Conservation (phyloP, 805 yeast genomes). For the Candida palmyrensis region DNA sequence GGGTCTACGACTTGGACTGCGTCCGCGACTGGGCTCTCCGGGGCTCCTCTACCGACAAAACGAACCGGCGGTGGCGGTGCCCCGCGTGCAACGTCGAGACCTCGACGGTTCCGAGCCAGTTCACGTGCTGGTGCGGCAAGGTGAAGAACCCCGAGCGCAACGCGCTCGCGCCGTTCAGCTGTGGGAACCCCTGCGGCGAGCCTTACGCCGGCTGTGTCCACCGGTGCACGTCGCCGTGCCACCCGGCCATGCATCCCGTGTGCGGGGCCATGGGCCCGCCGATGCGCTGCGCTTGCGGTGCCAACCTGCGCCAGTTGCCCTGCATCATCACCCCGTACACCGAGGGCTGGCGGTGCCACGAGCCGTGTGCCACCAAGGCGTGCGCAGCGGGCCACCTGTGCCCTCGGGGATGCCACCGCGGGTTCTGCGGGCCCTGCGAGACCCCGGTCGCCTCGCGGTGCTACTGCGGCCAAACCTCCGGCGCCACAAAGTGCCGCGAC, state of each 20-base stretch:
- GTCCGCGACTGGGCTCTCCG: conserved; percentile 81
- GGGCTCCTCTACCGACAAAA: conserved; percentile 58
- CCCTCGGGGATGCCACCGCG: conserved; percentile 60
- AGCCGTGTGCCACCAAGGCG: conserved; percentile 53
- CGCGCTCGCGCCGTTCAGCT: conserved; percentile 68
- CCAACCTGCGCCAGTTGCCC: conserved; percentile 57
- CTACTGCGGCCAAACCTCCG: conserved; percentile 64
- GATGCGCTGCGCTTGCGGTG: conserved; percentile 72
- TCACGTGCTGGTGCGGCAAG: conserved; percentile 89
- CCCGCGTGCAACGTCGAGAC: conserved; percentile 67
- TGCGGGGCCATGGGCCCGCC: conserved; percentile 79
- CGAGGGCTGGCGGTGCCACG: conserved; percentile 64
- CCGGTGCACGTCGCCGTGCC: conserved; percentile 71
- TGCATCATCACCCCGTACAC: conserved; percentile 66
- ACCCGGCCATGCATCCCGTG: conserved; percentile 82
- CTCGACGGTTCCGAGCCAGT: conserved; percentile 47
- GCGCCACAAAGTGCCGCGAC: conserved; percentile 41
- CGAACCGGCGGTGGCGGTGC: conserved; percentile 70
- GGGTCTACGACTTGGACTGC: conserved; percentile 85
- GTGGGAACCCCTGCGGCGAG: conserved; percentile 77
- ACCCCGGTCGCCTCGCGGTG: conserved; percentile 47
- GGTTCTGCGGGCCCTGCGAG: conserved; percentile 74
- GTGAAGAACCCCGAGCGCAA: conserved; percentile 59
- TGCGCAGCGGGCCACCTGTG: conserved; percentile 71
- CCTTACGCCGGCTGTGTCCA: conserved; percentile 60